phyloP scores from a whole-genome alignment of 139 green algal species.

The Volvox reticuliferus region DNA sequence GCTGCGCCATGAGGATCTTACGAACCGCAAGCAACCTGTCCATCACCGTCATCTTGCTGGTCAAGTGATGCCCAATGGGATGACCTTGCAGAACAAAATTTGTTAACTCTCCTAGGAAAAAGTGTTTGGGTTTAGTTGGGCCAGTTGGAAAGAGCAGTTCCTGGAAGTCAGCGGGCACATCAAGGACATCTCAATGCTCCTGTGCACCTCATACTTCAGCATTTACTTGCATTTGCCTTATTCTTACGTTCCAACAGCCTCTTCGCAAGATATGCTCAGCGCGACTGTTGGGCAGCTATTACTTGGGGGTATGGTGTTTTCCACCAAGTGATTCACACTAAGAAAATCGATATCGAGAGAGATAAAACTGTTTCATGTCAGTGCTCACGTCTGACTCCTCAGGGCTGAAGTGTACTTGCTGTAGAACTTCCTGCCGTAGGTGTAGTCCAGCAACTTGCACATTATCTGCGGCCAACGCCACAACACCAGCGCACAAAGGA shows the following conservation, averaged over 20 bases:
- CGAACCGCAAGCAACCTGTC: no score
- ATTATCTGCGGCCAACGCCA: neutral
- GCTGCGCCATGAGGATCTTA: no score
- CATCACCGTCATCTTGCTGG: neutral
- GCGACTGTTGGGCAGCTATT: neutral
- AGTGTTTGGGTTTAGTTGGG: no score
- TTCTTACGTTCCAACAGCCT: neutral
- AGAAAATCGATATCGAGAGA: no score
- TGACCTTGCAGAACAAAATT: no score
- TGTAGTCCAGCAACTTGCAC: neutral
- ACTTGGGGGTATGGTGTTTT: no score
- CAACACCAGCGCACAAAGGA: neutral
- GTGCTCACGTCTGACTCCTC: neutral
- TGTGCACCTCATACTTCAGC: neutral
- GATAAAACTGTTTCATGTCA: no score
- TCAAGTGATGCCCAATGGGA: neutral
- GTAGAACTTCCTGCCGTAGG: slow-evolving; percentile 8
- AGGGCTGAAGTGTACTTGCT: neutral
- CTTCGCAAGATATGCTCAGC: neutral
- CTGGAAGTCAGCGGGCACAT: neutral
- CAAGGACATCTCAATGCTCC: neutral
- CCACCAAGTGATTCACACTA: no score
- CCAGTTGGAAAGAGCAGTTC: no score
- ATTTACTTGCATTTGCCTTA: no score
- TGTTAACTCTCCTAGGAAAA: no score